Percentiles rank a stretch among this genome's conserved stretches.
Conservation (phyloP, 2,329 filamentous ascomycete species). For the Rhytidhysteron rufulum region DNA sequence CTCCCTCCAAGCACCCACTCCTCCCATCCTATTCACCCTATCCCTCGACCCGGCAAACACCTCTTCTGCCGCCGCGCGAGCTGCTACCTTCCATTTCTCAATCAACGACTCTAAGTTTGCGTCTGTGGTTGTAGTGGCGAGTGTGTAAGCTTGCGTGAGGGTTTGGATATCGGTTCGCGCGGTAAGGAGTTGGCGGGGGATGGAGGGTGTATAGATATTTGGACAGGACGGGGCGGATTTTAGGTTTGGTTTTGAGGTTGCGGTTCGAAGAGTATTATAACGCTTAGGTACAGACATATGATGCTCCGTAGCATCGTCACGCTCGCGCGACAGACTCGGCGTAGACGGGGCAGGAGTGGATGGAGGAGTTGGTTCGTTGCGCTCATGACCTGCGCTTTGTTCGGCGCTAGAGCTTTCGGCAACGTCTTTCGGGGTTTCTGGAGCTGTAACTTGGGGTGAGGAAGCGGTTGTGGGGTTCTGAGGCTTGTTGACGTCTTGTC, state of each 20-base stretch:
- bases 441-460: conserved; percentile 9
- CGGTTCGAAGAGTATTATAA: not conserved
- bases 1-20: conserved; percentile 53
- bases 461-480: not conserved
- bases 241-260: not conserved
- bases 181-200: conserved; percentile 30
- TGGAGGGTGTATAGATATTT: conserved; percentile 5
- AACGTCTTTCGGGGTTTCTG: conserved; percentile 5
- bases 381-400: too few relatives aligned
- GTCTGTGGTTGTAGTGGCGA: conserved; percentile 40
- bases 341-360: conserved; percentile 6
- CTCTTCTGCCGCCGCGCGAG: conserved; percentile 63
- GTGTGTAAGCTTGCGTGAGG: conserved; percentile 38
- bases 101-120: conserved; percentile 55
- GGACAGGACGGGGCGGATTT: too few relatives aligned
- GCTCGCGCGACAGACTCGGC: conserved; percentile 2
- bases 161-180: conserved; percentile 37
- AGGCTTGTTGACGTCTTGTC: conserved; percentile 8
- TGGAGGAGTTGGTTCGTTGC: too few relatives aligned
- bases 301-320: too few relatives aligned
- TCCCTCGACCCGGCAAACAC: conserved; percentile 60
- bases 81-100: conserved; percentile 58
- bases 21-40: conserved; percentile 60
- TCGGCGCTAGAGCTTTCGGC: not conserved
- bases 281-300: conserved; percentile 4